Evolutionary conservation across 768 basidiomycete genomes (phyloP).

Genomic region (Lentinula edodes): DNA sequence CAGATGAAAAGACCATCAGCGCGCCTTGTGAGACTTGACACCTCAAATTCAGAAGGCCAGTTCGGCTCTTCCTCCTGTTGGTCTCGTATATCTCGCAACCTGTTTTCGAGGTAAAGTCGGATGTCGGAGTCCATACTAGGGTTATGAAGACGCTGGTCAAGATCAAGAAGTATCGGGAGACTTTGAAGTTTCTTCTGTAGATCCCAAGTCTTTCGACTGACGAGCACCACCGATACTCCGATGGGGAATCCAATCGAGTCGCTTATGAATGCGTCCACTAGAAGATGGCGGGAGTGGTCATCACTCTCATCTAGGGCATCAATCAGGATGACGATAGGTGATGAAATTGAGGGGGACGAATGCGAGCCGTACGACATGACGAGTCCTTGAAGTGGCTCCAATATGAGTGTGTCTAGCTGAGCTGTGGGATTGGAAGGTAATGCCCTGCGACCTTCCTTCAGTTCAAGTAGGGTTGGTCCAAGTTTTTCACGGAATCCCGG

Average conservation of each 20-base stretch:
- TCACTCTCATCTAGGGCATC: background rate
- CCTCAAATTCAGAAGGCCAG: background rate
- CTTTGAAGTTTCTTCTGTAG: background rate
- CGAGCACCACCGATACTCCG: background rate
- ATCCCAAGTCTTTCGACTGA: background rate
- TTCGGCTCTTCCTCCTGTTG: background rate
- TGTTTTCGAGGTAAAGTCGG: background rate
- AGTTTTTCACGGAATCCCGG: background rate
- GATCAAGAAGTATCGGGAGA: background rate
- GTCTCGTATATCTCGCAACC: background rate
- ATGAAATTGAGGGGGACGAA: background rate
- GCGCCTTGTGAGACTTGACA: background rate
- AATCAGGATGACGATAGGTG: background rate
- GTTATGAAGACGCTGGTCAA: background rate
- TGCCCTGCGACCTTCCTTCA: background rate
- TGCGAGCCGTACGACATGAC: background rate
- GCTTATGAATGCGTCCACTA: background rate
- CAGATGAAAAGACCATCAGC: conserved; percentile 1
- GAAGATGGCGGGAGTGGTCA: background rate
- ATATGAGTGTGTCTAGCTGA: background rate
- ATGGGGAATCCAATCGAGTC: background rate
- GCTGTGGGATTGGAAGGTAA: background rate
- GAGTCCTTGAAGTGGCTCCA: background rate
- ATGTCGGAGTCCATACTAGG: background rate
- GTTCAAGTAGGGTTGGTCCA: background rate